Evolutionary conservation across 768 basidiomycete genomes (phyloP), one percentile per base, ranked within the genome.

Genomic region (Phaffia australis): DNA sequence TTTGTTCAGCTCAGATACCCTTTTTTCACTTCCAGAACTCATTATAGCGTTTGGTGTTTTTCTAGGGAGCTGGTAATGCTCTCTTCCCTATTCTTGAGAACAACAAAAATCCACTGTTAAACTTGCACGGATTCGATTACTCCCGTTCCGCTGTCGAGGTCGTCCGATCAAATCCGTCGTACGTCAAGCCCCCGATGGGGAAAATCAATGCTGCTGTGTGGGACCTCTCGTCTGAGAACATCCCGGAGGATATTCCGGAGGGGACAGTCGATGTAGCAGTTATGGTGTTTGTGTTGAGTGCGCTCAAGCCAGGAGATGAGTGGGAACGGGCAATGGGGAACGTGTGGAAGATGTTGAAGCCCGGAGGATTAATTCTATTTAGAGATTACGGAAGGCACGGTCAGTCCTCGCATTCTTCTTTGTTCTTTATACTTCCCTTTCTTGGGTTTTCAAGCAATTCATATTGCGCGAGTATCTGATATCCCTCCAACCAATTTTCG

Each of bases 201-300:
- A 79, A 81, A 1, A 85, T 95, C 61, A 78, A 82, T 27, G 86
- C 92, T 21, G 81, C 85, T 3, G 88, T 94, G 3, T 98, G 94
- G 94, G 94, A 98, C 73, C 79, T 97, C 46, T 83, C 92, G 1
- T 87, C 86, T 9, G 68, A 70, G 25, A 15, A 21, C 57, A 79
- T 89, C 0, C 89, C 90, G 0, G 78, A 81, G 1, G 83, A 81
- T 18, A 73, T 95, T 21, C 76, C 79, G 42, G 84, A 84, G 11
- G 82, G 78, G 21, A 84, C 82, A n/a, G 85, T 92, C 16, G 91
- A 99, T 72, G 84, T 98, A 50, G 79, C 88, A 35, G 83, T 93
- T n/a, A 82, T 95, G 63, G 87, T 99, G 46, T 99, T 94, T 73
- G 92, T 98, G 23, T 77, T 98, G 66, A 90, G 88, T 63, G 95